Evolutionary conservation across 108 stramenopile genomes (phyloP).

Genomic region (Fragilariopsis cylindrus): DNA sequence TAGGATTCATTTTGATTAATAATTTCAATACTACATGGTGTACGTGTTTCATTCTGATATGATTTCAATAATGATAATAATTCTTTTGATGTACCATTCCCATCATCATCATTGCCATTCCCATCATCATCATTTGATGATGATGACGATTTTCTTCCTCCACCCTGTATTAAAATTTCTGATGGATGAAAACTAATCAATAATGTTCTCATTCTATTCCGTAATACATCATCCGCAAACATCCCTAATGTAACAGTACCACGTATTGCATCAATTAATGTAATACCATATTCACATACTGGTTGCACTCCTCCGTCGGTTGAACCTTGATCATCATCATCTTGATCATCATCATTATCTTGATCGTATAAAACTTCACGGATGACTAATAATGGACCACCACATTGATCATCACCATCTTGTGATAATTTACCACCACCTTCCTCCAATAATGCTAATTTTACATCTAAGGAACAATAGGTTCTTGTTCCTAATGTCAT

Average conservation of each 20-base stretch:
- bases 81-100: conserved; percentile 23
- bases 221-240: conserved; percentile 94
- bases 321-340: neutral
- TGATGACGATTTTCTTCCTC: neutral
- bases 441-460: conserved; percentile 29
- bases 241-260: conserved; percentile 91
- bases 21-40: conserved; percentile 49
- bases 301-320: conserved; percentile 49
- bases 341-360: neutral
- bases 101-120: neutral
- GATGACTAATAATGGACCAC: conserved; percentile 86
- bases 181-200: conserved; percentile 79
- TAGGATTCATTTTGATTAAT: conserved; percentile 53
- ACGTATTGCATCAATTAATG: conserved; percentile 87
- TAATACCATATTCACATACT: conserved; percentile 92
- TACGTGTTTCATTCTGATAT: neutral
- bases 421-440: conserved; percentile 15
- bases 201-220: conserved; percentile 92
- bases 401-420: conserved; percentile 25
- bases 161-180: conserved; percentile 57
- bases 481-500: conserved; percentile 91
- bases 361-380: conserved; percentile 55
- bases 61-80: conserved; percentile 22
- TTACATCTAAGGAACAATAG: conserved; percentile 91
- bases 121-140: neutral